Evolutionary conservation across 2,329 filamentous ascomycete genomes (phyloP).

Genomic region (Aspergillus transmontanensis): DNA sequence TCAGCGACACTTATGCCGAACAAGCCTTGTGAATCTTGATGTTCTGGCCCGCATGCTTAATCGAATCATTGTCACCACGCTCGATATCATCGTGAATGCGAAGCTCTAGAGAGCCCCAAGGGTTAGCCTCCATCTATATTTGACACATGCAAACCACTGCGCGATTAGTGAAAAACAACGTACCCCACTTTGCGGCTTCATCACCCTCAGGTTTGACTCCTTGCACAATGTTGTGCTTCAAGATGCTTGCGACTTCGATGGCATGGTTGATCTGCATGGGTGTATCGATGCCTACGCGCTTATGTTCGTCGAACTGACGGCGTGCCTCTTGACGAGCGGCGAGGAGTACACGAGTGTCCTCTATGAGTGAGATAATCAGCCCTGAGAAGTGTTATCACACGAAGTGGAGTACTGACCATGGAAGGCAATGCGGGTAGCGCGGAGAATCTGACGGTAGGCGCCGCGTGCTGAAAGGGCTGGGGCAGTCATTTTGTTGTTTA

Average conservation of each 20-base stretch:
- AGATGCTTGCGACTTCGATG: conserved; percentile 76
- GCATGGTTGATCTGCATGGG: conserved; percentile 73
- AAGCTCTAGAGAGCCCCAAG: conserved; percentile 60
- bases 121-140: conserved; percentile 6
- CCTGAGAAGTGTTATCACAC: not conserved
- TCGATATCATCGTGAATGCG: conserved; percentile 91
- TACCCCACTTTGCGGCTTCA: conserved; percentile 41
- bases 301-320: conserved; percentile 70
- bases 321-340: conserved; percentile 76
- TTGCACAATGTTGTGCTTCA: conserved; percentile 86
- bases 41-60: conserved; percentile 62
- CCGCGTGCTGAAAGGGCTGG: conserved; percentile 60
- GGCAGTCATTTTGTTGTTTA: conserved; percentile 26
- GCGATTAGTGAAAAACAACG: conserved; percentile 8
- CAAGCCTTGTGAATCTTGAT: conserved; percentile 48
- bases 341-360: conserved; percentile 67
- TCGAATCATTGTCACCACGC: conserved; percentile 86
- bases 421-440: conserved; percentile 81
- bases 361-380: conserved; percentile 48
- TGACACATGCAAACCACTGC: not conserved
- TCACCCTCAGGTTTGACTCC: conserved; percentile 54
- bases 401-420: conserved; percentile 57
- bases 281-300: conserved; percentile 61
- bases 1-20: conserved; percentile 29
- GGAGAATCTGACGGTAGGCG: conserved; percentile 80